These are phyloP conservation scores for Teunomyces atbi DNA, from an alignment of 805 yeast genomes.

Conservation along the genomic window DNA sequence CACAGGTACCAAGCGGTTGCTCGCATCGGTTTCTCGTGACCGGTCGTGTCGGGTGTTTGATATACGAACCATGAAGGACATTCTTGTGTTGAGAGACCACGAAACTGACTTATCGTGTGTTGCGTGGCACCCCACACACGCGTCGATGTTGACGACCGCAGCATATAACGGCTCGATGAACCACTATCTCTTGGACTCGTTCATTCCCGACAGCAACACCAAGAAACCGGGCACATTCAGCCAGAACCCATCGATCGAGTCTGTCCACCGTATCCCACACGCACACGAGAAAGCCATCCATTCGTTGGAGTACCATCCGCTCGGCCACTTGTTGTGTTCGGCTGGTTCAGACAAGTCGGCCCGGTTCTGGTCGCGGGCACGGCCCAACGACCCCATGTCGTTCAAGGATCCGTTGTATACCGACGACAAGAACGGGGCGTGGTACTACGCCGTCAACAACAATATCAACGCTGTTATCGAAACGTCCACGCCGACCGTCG, in stretches of 20 bases:
- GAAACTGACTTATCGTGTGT: constrained; percentile 83
- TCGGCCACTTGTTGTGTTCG: constrained; percentile 86
- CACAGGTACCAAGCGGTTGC: constrained; percentile 62
- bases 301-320: constrained; percentile 87
- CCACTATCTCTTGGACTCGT: constrained; percentile 65
- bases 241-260: constrained; percentile 19
- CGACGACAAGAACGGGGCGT: constrained; percentile 55
- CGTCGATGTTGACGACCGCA: constrained; percentile 76
- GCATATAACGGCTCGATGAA: constrained; percentile 85
- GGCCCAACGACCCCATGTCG: constrained; percentile 84
- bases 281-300: constrained; percentile 95
- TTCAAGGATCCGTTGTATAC: constrained; percentile 82
- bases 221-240: constrained; percentile 13
- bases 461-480: constrained; percentile 39
- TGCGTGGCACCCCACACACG: constrained; percentile 91
- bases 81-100: constrained; percentile 69
- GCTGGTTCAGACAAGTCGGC: constrained; percentile 94
- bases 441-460: constrained; percentile 50
- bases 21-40: constrained; percentile 89
- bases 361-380: constrained; percentile 89
- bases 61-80: constrained; percentile 77
- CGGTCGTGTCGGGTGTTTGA: constrained; percentile 86
- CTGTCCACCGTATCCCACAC: constrained; percentile 70
- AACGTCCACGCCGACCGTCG: background rate
- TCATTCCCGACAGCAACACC: constrained; percentile 34